Base-by-base conservation (phyloP, 2,329 filamentous ascomycete species). In the Xylariomycetidae sp. region DNA sequence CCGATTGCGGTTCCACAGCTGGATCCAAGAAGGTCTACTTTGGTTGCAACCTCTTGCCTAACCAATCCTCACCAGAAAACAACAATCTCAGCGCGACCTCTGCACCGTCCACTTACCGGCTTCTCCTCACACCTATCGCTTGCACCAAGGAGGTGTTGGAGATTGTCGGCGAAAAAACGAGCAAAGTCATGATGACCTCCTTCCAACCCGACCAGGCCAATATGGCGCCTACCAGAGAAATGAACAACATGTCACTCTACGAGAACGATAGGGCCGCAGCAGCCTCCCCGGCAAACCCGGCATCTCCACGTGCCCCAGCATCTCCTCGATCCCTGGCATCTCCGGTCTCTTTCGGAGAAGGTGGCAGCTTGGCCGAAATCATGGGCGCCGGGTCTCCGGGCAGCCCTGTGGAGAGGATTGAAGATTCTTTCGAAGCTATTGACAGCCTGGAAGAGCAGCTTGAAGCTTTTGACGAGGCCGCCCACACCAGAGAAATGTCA, bases 371-470 rank as follows among this genome's bases (percentile, higher is more conserved):
- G 40, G 49, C 58, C 8, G 53, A 58, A 47, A 39, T 61, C 46
- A 57, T 63, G 10, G 59, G 40, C 24, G 46, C 54, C 28, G 50
- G 55, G 23, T 53, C 67, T 26, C 40, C 32, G 17, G 26, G 44
- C 25, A 57, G 59, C 30, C 48, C 50, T 18, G 43, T 59, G 20
- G 52, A 56, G 17, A 69, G 74, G 13, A 80, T 81, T 31, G 77
- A 81, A 49, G 76, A 80, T 49, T 79, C 76, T 2, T 59, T 81
- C 7, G 76, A 78, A 50, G 75, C 74, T 41, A 60, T 81, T 14
- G 77, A 81, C 48, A 63, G 65, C 39, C 61, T 81, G 12, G 75
- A 81, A 43, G 76, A 81, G 19, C 65, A 78, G 31, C 61, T 80
- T 8, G 76, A 81, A 43, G 72, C 66, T 2, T 60, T 77, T 20